These are phyloP conservation scores for Friedmanniomyces simplex DNA, from an alignment of 495 filamentous ascomycete genomes.

Conservation along the genomic window DNA sequence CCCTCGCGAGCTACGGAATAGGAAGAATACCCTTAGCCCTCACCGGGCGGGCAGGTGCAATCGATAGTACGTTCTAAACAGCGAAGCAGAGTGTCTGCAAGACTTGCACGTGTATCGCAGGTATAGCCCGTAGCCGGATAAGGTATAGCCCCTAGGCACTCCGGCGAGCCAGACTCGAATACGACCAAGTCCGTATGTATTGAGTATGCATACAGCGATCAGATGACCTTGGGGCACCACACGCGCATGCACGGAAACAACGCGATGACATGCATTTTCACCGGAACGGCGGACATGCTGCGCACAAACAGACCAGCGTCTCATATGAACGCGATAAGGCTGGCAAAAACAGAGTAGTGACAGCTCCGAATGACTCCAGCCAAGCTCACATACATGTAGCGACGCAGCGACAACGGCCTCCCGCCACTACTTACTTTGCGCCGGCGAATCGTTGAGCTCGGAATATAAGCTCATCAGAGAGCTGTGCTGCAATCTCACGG, in stretches of 20 bases:
- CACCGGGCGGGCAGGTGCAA: too few relatives aligned
- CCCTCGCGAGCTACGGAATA: too few relatives aligned
- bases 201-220: neutral
- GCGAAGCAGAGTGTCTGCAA: too few relatives aligned
- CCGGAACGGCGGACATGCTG: neutral
- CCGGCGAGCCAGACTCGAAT: neutral
- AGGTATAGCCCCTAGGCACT: neutral
- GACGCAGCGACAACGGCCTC: neutral
- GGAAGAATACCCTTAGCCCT: too few relatives aligned
- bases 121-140: too few relatives aligned
- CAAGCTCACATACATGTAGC: neutral
- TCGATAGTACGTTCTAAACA: too few relatives aligned
- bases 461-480: constrained; percentile 8
- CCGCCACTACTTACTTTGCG: neutral
- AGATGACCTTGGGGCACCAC: neutral
- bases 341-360: neutral
- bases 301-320: neutral
- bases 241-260: too few relatives aligned
- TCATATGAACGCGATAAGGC: constrained; percentile 6
- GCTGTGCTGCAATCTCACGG: constrained; percentile 12
- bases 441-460: constrained; percentile 1
- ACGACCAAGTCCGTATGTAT: neutral
- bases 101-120: too few relatives aligned
- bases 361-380: neutral
- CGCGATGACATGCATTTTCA: neutral